Conservation (phyloP, 2,329 filamentous ascomycete species). For the Talaromyces sp. region DNA sequence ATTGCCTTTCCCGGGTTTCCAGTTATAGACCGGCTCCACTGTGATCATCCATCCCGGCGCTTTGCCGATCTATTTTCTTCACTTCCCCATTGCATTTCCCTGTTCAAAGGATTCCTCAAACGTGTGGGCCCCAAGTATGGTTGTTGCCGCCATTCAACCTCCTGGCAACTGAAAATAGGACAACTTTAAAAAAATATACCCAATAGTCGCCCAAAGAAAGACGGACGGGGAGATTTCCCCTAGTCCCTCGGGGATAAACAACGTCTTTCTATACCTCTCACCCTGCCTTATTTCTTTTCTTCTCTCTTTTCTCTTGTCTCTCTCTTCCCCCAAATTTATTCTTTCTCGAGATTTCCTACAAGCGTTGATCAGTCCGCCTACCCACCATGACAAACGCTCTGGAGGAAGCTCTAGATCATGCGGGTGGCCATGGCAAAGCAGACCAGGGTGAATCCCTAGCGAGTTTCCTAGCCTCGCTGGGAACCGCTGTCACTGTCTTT, state of each 20-base stretch:
- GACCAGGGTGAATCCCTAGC: constrained; percentile 40
- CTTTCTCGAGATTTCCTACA: background rate
- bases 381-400: constrained; percentile 31
- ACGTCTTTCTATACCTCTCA: constrained; percentile 2
- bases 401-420: constrained; percentile 38
- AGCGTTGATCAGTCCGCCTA: background rate
- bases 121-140: background rate
- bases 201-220: background rate
- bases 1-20: constrained; percentile 1
- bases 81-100: background rate
- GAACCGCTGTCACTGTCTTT: constrained; percentile 65
- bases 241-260: background rate
- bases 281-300: background rate
- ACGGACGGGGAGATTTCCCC: constrained; percentile 1
- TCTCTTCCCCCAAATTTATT: too few species aligned
- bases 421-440: constrained; percentile 39
- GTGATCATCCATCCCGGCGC: constrained; percentile 4
- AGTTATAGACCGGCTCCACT: constrained; percentile 15
- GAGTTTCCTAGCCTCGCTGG: constrained; percentile 68
- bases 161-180: background rate
- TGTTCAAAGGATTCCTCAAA: background rate
- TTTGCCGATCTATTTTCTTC: constrained; percentile 17
- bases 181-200: too few species aligned
- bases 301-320: background rate
- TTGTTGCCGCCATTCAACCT: background rate